These are phyloP conservation scores for Penicillium decumbens DNA, from an alignment of 2,329 filamentous ascomycete genomes.

Conservation along the genomic window DNA sequence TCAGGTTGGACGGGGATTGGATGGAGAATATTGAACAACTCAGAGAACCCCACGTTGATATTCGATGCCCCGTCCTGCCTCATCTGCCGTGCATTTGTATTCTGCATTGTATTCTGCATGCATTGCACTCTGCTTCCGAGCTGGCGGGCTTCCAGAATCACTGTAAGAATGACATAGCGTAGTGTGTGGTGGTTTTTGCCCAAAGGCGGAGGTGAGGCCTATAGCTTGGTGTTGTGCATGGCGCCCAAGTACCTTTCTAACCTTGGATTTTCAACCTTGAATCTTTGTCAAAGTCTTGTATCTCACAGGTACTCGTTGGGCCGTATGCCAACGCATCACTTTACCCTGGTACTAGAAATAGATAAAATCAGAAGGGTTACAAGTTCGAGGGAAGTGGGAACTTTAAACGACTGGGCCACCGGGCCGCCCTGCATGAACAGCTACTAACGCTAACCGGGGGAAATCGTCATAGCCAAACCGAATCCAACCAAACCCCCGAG, in stretches of 20 bases:
- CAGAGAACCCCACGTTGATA: conserved; percentile 25
- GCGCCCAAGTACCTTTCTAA: neutral
- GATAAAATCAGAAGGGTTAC: neutral
- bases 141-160: conserved; percentile 21
- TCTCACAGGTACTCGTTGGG: neutral
- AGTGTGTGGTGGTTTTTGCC: conserved; percentile 15
- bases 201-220: conserved; percentile 14
- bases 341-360: too few species aligned
- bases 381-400: neutral
- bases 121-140: neutral
- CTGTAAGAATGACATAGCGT: neutral
- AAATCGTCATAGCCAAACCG: neutral
- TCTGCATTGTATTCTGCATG: too few species aligned
- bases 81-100: conserved; percentile 7
- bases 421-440: neutral
- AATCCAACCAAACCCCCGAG: neutral
- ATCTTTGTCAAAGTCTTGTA: too few species aligned
- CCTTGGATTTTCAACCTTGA: neutral
- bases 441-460: neutral
- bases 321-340: neutral
- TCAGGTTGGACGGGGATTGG: conserved; percentile 16
- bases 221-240: conserved; percentile 2
- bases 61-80: conserved; percentile 14
- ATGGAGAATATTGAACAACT: conserved; percentile 25
- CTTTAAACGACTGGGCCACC: neutral